Conservation (phyloP, 2,329 filamentous ascomycete genomes). For the Colletotrichum viniferum region DNA sequence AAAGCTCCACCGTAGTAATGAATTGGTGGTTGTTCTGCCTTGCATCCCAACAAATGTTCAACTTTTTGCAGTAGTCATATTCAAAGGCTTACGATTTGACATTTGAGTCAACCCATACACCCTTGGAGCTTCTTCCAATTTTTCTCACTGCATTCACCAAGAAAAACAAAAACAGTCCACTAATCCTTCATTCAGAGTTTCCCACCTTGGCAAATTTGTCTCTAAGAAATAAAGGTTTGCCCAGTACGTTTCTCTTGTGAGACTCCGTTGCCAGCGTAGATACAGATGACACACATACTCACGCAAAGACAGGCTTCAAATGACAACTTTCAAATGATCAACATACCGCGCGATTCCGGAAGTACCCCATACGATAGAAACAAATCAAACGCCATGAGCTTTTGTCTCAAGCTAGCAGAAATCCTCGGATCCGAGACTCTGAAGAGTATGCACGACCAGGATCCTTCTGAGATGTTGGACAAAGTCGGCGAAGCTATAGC, state of each 20-base stretch:
- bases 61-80: no score
- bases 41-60: no score
- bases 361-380: no score
- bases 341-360: no score
- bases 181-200: background rate
- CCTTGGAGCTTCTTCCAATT: background rate
- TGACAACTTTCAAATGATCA: background rate
- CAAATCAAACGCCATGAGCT: no score
- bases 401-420: background rate
- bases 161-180: no score
- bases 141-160: background rate
- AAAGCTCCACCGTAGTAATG: background rate
- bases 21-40: background rate
- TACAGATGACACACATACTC: background rate
- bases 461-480: background rate
- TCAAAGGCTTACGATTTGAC: background rate
- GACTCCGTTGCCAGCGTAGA: background rate
- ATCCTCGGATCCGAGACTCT: background rate
- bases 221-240: background rate
- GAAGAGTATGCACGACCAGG: background rate
- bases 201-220: background rate
- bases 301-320: background rate
- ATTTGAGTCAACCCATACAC: background rate
- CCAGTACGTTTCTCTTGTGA: background rate
- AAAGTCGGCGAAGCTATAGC: background rate